phyloP scores from a whole-genome alignment of 2,329 filamentous ascomycete species.

The Trichoderma oligosporum region DNA sequence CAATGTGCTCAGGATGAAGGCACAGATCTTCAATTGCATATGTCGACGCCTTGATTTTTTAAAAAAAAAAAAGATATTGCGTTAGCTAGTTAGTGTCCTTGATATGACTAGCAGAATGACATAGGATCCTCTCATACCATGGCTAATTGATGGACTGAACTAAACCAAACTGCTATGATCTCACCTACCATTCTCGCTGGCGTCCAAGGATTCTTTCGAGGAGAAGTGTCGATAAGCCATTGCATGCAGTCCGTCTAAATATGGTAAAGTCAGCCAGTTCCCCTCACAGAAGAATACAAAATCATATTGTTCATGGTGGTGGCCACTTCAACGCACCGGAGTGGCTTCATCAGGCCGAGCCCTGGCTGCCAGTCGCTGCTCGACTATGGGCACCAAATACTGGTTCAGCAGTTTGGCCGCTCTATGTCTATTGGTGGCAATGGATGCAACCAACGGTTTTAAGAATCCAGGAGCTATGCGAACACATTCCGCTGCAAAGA shows the following conservation, averaged over 20 bases:
- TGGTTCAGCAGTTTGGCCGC: neutral
- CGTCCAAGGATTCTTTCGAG: conserved; percentile 13
- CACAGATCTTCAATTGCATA: conserved; percentile 6
- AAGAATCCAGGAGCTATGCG: neutral
- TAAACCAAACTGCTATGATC: conserved; percentile 21
- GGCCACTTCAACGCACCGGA: neutral
- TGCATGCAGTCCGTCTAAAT: conserved; percentile 18
- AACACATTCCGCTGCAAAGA: conserved; percentile 7
- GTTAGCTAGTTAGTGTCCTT: neutral
- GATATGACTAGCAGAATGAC: neutral
- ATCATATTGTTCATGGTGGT: neutral
- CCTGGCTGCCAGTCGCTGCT: neutral
- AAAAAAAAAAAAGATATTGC: neutral
- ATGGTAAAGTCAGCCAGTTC: neutral
- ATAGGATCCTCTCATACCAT: neutral
- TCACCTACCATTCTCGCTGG: conserved; percentile 12
- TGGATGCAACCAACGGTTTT: neutral
- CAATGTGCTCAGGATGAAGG: neutral
- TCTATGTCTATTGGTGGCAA: neutral
- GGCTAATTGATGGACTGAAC: conserved; percentile 16
- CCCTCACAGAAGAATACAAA: neutral
- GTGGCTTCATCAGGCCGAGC: neutral
- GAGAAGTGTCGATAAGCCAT: conserved; percentile 20
- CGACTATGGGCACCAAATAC: neutral
- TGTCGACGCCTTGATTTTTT: neutral